Evolutionary conservation across 257 asterid genomes (phyloP).

Genomic region (Thymus quinquecostatus): DNA sequence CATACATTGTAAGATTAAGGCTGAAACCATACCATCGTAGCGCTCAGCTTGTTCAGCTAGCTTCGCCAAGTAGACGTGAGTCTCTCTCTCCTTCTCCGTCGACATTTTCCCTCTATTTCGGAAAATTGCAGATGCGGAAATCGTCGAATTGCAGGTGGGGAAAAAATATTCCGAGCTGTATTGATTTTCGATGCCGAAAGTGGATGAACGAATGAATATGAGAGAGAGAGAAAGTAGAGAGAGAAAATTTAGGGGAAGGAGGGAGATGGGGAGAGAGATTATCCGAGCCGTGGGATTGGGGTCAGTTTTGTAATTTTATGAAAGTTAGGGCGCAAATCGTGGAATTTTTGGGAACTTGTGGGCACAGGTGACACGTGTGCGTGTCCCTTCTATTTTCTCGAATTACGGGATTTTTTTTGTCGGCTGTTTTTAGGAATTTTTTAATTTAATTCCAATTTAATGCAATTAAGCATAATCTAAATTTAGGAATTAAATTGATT

Average conservation of each 20-base stretch:
- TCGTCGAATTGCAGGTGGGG: conserved; percentile 24
- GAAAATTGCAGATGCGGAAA: conserved; percentile 32
- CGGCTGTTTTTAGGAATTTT: neutral
- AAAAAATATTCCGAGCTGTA: conserved; percentile 16
- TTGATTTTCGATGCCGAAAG: conserved; percentile 27
- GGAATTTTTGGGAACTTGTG: conserved; percentile 32
- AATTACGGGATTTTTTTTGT: neutral
- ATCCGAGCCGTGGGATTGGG: conserved; percentile 34
- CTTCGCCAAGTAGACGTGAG: conserved; percentile 75
- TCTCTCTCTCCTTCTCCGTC: conserved; percentile 64
- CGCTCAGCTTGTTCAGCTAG: conserved; percentile 84
- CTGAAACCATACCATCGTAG: conserved; percentile 55
- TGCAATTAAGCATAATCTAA: neutral
- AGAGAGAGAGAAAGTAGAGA: conserved; percentile 9
- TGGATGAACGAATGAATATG: conserved; percentile 13
- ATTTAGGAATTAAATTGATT: too few relatives aligned
- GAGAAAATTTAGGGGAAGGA: neutral
- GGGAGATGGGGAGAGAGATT: conserved; percentile 2
- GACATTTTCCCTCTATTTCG: conserved; percentile 39
- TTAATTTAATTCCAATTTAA: neutral
- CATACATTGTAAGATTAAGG: conserved; percentile 7
- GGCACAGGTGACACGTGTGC: conserved; percentile 35
- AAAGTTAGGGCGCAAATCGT: conserved; percentile 31
- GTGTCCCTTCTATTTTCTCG: neutral
- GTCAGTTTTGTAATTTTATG: conserved; percentile 30